phyloP scores from a whole-genome alignment of 768 basidiomycete species.

The Tricholoma hemisulphureum region DNA sequence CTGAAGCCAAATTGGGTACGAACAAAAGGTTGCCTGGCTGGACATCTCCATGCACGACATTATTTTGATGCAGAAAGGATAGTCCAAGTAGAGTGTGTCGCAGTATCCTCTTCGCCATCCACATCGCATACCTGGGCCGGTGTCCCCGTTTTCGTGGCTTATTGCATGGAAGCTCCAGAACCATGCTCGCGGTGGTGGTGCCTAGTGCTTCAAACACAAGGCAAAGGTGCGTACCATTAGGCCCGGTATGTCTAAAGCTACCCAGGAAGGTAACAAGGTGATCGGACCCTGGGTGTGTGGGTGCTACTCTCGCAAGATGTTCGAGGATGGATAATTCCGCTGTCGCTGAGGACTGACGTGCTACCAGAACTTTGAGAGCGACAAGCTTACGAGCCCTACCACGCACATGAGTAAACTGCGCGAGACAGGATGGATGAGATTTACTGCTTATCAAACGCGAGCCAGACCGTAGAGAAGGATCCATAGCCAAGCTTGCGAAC shows the following conservation, averaged over 20 bases:
- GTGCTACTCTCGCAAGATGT: neutral
- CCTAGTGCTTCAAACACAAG: conserved; percentile 99
- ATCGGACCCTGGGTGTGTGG: conserved; percentile 78
- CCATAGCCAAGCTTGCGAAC: conserved; percentile 96
- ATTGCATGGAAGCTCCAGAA: too few species aligned
- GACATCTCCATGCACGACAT: too few species aligned
- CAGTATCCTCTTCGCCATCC: too few species aligned
- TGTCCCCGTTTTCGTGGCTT: too few species aligned
- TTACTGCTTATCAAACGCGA: conserved; percentile 78
- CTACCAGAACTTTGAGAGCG: neutral
- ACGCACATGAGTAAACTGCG: conserved; percentile 3
- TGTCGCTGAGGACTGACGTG: neutral
- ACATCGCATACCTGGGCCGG: too few species aligned
- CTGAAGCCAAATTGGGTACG: too few species aligned
- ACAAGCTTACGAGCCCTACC: too few species aligned
- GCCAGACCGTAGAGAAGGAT: conserved; percentile 93
- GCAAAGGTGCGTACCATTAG: conserved; percentile 96
- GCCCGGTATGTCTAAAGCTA: conserved; percentile 94
- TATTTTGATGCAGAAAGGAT: too few species aligned
- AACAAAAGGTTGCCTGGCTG: too few species aligned
- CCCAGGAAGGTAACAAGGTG: conserved; percentile 99
- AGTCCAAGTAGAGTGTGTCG: too few species aligned
- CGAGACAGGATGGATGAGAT: conserved; percentile 24
- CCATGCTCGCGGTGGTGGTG: too few species aligned
- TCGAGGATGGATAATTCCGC: neutral